phyloP scores from a whole-genome alignment of 352 stramenopile species.

The Globisporangium heterothallicum region DNA sequence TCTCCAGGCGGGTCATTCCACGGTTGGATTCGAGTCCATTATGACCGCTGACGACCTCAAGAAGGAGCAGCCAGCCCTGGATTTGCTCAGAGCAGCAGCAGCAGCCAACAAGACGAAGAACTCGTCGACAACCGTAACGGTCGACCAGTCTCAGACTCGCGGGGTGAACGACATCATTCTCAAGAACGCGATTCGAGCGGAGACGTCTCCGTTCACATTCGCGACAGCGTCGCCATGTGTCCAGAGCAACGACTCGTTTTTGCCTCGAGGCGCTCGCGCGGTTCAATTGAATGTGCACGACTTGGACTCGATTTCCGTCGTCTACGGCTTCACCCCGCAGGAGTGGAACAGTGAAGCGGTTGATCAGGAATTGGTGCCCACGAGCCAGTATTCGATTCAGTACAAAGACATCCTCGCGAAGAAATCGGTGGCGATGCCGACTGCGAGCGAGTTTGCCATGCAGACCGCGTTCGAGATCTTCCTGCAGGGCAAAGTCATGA shows the following conservation, averaged over 20 bases:
- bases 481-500: slow-evolving; percentile 33
- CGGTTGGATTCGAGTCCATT: slow-evolving; percentile 36
- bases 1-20: slow-evolving; percentile 45
- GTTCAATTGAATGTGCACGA: slow-evolving; percentile 36
- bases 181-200: slow-evolving; percentile 30
- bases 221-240: slow-evolving; percentile 23
- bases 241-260: slow-evolving; percentile 17
- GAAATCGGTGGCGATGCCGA: slow-evolving; percentile 7
- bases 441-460: slow-evolving; percentile 10
- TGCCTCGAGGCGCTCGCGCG: slow-evolving; percentile 11
- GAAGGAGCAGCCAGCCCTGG: slow-evolving; percentile 25
- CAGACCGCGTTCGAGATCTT: slow-evolving; percentile 25
- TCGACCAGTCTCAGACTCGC: background rate
- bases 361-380: slow-evolving; percentile 7
- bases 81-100: slow-evolving; percentile 15
- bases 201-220: slow-evolving; percentile 30
- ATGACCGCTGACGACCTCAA: slow-evolving; percentile 38
- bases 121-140: background rate
- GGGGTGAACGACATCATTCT: slow-evolving; percentile 26
- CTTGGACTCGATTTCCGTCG: slow-evolving; percentile 27
- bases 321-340: slow-evolving; percentile 43
- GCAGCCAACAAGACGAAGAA: slow-evolving; percentile 14
- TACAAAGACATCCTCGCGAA: slow-evolving; percentile 10
- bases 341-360: slow-evolving; percentile 45
- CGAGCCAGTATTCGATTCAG: slow-evolving; percentile 8